Evolutionary conservation across 768 basidiomycete species (phyloP).

Genomic region (Pulveroboletus sp.): DNA sequence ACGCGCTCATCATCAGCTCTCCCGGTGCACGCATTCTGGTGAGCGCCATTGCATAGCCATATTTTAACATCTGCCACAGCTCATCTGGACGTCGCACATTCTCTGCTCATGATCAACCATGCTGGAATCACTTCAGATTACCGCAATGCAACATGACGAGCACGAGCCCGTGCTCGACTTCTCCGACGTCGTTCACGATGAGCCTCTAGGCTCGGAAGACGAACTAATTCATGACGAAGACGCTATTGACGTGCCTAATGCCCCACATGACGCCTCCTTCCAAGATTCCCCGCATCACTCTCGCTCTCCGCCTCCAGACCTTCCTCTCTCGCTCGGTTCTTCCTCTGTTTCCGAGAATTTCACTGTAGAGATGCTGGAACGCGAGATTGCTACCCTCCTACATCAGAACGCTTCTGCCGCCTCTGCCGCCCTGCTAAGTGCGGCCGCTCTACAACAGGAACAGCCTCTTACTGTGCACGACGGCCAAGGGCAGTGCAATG

Average conservation of each 20-base stretch:
- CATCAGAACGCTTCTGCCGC: conserved; percentile 72
- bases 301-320: conserved; percentile 22
- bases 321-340: conserved; percentile 36
- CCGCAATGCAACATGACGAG: conserved; percentile 50
- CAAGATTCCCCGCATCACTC: conserved; percentile 13
- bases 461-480: conserved; percentile 38
- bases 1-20: conserved; percentile 22
- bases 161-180: conserved; percentile 62
- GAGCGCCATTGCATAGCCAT: conserved; percentile 1
- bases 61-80: neutral
- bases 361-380: conserved; percentile 71
- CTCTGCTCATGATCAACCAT: neutral
- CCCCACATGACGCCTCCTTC: conserved; percentile 30
- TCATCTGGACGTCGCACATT: neutral
- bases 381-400: conserved; percentile 69
- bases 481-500: conserved; percentile 26
- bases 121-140: conserved; percentile 11
- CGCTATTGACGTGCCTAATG: conserved; percentile 31
- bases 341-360: conserved; percentile 46
- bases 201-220: conserved; percentile 60
- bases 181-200: conserved; percentile 83
- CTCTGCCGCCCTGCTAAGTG: conserved; percentile 57
- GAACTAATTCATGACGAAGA: conserved; percentile 31
- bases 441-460: conserved; percentile 61
- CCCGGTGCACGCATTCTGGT: conserved; percentile 18